phyloP scores from a whole-genome alignment of 495 filamentous ascomycete species.

The Tuber indicum region DNA sequence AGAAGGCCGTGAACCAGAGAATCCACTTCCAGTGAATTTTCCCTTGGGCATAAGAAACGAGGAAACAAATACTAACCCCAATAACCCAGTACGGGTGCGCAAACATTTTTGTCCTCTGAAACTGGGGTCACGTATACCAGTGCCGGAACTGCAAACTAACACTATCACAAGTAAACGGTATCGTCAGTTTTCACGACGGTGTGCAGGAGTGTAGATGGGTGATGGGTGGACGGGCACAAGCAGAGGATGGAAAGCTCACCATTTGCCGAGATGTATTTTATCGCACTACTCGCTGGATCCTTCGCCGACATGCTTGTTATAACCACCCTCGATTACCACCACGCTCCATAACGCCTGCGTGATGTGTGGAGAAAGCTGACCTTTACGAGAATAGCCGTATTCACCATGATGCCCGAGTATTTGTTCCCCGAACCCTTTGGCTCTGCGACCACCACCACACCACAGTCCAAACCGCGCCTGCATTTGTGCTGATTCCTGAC shows the following conservation, averaged over 20 bases:
- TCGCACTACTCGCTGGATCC: slow-evolving; percentile 30
- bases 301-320: slow-evolving; percentile 20
- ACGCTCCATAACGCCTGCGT: slow-evolving; percentile 35
- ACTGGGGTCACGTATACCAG: slow-evolving; percentile 78
- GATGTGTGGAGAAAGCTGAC: slow-evolving; percentile 31
- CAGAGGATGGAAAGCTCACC: slow-evolving; percentile 22
- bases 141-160: slow-evolving; percentile 49
- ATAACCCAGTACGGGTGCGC: slow-evolving; percentile 78
- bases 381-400: slow-evolving; percentile 23
- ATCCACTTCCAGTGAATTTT: slow-evolving; percentile 43
- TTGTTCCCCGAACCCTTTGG: neutral
- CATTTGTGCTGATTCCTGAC: neutral
- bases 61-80: slow-evolving; percentile 52
- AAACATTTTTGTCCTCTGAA: slow-evolving; percentile 66
- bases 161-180: slow-evolving; percentile 50
- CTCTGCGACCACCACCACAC: neutral
- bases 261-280: slow-evolving; percentile 38
- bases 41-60: neutral
- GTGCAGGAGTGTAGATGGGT: neutral
- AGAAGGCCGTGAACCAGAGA: slow-evolving; percentile 76
- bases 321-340: slow-evolving; percentile 38
- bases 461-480: neutral
- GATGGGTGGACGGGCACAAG: too few relatives aligned
- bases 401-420: slow-evolving; percentile 33
- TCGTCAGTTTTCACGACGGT: neutral